These are phyloP conservation scores for Aspergillus sp. DNA, from an alignment of 2,329 filamentous ascomycete genomes.

Conservation along the genomic window DNA sequence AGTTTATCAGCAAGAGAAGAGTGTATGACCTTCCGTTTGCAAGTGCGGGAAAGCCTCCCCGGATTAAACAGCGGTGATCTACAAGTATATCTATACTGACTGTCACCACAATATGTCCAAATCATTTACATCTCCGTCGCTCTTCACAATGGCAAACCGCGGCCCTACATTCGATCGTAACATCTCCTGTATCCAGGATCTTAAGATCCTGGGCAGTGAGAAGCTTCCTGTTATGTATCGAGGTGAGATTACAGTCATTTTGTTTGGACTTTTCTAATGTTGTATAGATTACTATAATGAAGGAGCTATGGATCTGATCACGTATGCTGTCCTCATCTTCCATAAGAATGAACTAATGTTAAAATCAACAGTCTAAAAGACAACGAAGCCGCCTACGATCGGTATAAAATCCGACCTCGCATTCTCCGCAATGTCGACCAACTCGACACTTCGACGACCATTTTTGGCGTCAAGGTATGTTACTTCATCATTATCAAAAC, in stretches of 20 bases:
- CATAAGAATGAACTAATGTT: background rate
- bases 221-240: slow-evolving; percentile 34
- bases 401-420: slow-evolving; percentile 47
- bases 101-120: too few relatives aligned
- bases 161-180: slow-evolving; percentile 24
- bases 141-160: slow-evolving; percentile 24
- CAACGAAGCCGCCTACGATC: slow-evolving; percentile 50
- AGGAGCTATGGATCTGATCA: slow-evolving; percentile 52
- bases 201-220: slow-evolving; percentile 36
- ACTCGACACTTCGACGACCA: slow-evolving; percentile 39
- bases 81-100: too few relatives aligned
- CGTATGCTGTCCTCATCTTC: slow-evolving; percentile 20
- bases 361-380: slow-evolving; percentile 37
- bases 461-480: slow-evolving; percentile 38
- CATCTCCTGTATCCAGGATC: slow-evolving; percentile 31
- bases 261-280: background rate
- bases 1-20: too few relatives aligned
- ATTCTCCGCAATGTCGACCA: slow-evolving; percentile 42
- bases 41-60: too few relatives aligned
- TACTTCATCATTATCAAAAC: too few relatives aligned
- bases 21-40: too few relatives aligned
- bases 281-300: slow-evolving; percentile 53
- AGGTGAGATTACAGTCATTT: too few relatives aligned
- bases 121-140: too few relatives aligned
- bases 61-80: too few relatives aligned